These are phyloP conservation scores for Tolypocladium ovalisporum DNA, from an alignment of 2,329 filamentous ascomycete genomes.

Conservation along the genomic window DNA sequence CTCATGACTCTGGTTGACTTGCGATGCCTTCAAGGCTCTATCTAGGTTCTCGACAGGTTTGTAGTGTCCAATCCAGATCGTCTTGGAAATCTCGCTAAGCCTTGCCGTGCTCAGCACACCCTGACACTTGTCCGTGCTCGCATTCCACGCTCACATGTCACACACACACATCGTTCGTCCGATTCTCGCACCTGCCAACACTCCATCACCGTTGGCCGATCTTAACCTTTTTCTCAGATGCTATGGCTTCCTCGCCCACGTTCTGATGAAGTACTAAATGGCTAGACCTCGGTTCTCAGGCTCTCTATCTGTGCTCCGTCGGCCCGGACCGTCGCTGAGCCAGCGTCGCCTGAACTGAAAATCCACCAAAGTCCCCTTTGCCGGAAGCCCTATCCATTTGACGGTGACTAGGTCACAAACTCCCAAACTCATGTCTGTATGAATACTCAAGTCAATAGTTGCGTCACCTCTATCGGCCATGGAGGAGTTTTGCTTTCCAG, in stretches of 20 bases:
- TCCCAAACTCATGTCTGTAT: constrained; percentile 1
- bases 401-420: neutral
- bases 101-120: neutral
- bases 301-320: neutral
- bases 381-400: neutral
- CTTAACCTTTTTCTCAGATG: constrained; percentile 5
- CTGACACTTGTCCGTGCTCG: neutral
- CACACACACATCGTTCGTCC: constrained; percentile 2
- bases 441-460: neutral
- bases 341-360: neutral
- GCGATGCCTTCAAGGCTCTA: constrained; percentile 21
- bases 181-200: constrained; percentile 2
- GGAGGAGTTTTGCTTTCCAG: constrained; percentile 1
- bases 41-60: constrained; percentile 37
- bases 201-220: neutral
- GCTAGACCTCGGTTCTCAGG: constrained; percentile 6
- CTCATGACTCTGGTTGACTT: constrained; percentile 37
- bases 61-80: constrained; percentile 11
- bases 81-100: neutral
- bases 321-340: neutral
- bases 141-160: neutral
- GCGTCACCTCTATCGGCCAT: constrained; percentile 1
- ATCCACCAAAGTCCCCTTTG: neutral
- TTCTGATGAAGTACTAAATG: constrained; percentile 6
- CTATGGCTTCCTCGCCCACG: constrained; percentile 1